Evolutionary conservation across 345 rosid genomes (phyloP).

Genomic region (Aquilaria sinensis): DNA sequence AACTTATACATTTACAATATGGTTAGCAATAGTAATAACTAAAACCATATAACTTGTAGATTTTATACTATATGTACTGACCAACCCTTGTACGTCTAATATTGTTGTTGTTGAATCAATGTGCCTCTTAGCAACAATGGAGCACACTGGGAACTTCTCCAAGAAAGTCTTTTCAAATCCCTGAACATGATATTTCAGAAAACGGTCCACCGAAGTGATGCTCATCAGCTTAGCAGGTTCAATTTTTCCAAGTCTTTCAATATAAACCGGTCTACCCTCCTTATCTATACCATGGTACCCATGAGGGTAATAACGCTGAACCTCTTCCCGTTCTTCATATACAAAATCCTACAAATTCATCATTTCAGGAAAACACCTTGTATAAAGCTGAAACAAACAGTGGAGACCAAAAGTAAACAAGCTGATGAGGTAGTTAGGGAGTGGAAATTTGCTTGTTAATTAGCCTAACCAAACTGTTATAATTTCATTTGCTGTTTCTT

Average conservation of each 20-base stretch:
- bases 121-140: slow-evolving; percentile 75
- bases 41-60: not conserved
- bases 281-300: slow-evolving; percentile 97
- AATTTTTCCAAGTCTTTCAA: slow-evolving; percentile 77
- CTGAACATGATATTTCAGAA: slow-evolving; percentile 84
- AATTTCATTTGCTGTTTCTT: too few species aligned
- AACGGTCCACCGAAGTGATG: slow-evolving; percentile 78
- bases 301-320: slow-evolving; percentile 79
- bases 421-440: not conserved
- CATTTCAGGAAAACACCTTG: not conserved
- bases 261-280: slow-evolving; percentile 82
- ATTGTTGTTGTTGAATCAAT: slow-evolving; percentile 71
- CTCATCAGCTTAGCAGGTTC: slow-evolving; percentile 77
- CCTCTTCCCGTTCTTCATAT: slow-evolving; percentile 74
- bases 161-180: slow-evolving; percentile 85
- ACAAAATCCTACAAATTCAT: slow-evolving; percentile 64
- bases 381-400: not conserved
- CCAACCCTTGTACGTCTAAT: slow-evolving; percentile 89
- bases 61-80: slow-evolving; percentile 21
- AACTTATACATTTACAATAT: slow-evolving; percentile 54
- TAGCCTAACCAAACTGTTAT: too few species aligned
- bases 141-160: slow-evolving; percentile 93
- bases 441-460: too few species aligned
- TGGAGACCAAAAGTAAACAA: slow-evolving; percentile 4
- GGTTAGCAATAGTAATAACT: not conserved